Evolutionary conservation across 2,329 filamentous ascomycete genomes (phyloP).

Genomic region (Knufia petricola): DNA sequence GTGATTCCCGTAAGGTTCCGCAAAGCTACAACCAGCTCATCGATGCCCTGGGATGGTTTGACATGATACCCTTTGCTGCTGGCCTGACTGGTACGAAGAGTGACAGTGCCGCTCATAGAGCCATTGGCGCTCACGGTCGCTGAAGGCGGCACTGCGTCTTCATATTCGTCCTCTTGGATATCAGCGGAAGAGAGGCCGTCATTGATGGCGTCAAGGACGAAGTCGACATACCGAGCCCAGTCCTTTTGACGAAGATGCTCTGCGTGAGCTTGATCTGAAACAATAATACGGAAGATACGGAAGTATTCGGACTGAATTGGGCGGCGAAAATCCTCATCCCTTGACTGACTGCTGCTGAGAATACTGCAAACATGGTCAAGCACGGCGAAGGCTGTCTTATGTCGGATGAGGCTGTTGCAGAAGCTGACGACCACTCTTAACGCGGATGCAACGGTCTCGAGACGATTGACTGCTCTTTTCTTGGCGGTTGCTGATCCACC

Average conservation of each 20-base stretch:
- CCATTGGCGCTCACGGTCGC: conserved; percentile 33
- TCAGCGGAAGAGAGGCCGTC: not conserved
- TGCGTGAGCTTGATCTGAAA: conserved; percentile 65
- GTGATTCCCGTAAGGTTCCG: conserved; percentile 14
- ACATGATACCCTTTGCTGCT: conserved; percentile 11
- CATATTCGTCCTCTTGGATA: conserved; percentile 10
- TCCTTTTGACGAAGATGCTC: conserved; percentile 63
- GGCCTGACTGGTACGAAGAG: conserved; percentile 16
- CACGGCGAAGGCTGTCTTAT: conserved; percentile 68
- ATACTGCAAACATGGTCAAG: conserved; percentile 58
- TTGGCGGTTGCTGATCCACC: conserved; percentile 45
- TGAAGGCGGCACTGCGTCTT: not conserved
- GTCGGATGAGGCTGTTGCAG: conserved; percentile 57
- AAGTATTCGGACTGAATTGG: conserved; percentile 68
- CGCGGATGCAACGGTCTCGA: conserved; percentile 61
- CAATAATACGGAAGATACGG: conserved; percentile 60
- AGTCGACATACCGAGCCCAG: conserved; percentile 62
- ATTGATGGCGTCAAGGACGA: conserved; percentile 56
- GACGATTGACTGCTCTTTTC: conserved; percentile 44
- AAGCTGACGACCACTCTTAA: conserved; percentile 63
- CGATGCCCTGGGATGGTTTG: conserved; percentile 8
- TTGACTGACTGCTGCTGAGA: conserved; percentile 56
- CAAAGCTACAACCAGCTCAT: conserved; percentile 18
- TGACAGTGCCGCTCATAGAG: conserved; percentile 29
- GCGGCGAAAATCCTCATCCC: conserved; percentile 52